A percentile compares a stretch with the other conserved stretches of the same genome.
phyloP scores from a whole-genome alignment of 1,284 basidiomycete species.

The Malassezia equina region DNA sequence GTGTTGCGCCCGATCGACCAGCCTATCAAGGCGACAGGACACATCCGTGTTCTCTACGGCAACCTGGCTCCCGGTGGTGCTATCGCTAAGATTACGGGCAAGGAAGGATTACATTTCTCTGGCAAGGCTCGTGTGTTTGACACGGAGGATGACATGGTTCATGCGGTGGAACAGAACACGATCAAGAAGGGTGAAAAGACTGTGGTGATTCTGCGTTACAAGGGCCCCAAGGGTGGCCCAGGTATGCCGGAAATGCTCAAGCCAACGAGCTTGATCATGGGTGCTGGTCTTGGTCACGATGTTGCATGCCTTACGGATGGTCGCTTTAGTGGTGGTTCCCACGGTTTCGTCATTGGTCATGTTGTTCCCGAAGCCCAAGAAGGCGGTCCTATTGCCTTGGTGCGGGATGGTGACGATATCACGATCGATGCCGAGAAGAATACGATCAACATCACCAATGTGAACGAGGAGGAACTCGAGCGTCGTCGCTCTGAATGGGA shows the following conservation, averaged over 20 bases:
- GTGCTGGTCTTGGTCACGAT: constrained; percentile 77
- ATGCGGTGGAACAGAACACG: constrained; percentile 35
- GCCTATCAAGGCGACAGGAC: constrained; percentile 43
- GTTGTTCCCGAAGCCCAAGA: constrained; percentile 84
- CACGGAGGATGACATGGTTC: constrained; percentile 44
- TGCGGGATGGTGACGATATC: constrained; percentile 75
- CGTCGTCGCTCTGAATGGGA: constrained; percentile 61
- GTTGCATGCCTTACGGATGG: constrained; percentile 93
- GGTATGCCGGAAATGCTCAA: constrained; percentile 95
- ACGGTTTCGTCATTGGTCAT: constrained; percentile 72
- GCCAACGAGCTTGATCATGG: constrained; percentile 50
- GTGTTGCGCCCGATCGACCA: constrained; percentile 36
- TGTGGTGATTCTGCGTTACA: constrained; percentile 45
- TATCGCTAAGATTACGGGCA: constrained; percentile 47
- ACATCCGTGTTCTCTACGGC: constrained; percentile 45
- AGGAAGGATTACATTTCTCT: constrained; percentile 42
- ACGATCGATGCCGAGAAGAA: constrained; percentile 68
- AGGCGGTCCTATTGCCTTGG: constrained; percentile 80
- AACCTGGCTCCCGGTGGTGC: constrained; percentile 46
- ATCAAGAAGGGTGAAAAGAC: constrained; percentile 48
- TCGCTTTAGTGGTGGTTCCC: constrained; percentile 74
- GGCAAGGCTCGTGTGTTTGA: constrained; percentile 47
- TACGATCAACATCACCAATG: constrained; percentile 60
- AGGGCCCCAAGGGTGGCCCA: constrained; percentile 57
- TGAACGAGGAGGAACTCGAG: constrained; percentile 63